Conservation (phyloP, 371 early-diverging fungal species). For the Haplosporangium sp. region DNA sequence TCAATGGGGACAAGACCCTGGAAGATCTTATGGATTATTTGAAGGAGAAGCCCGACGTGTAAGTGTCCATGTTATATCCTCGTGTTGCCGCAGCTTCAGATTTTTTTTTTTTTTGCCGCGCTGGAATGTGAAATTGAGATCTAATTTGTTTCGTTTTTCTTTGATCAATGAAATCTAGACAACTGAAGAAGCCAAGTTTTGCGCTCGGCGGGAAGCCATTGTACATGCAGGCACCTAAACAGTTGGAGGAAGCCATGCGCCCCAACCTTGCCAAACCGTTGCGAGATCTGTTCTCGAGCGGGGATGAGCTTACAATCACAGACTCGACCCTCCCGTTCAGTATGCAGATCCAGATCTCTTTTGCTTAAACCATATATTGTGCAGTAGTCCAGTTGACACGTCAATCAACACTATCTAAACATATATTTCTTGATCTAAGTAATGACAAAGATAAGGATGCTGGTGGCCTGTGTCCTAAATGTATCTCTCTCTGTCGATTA, state of each 20-base stretch:
- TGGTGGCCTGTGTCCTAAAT: too few relatives aligned
- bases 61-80: conserved; percentile 35
- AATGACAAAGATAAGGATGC: too few relatives aligned
- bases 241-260: conserved; percentile 75
- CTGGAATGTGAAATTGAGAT: not conserved
- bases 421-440: too few relatives aligned
- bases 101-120: not conserved
- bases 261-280: conserved; percentile 76
- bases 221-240: conserved; percentile 85
- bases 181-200: conserved; percentile 84
- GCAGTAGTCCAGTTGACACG: too few relatives aligned
- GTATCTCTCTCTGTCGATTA: too few relatives aligned
- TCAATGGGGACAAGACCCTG: conserved; percentile 62
- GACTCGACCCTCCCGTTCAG: conserved; percentile 79
- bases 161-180: conserved; percentile 55
- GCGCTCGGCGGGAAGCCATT: conserved; percentile 67
- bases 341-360: conserved; percentile 57
- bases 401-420: too few relatives aligned
- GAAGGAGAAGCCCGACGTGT: conserved; percentile 78
- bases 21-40: conserved; percentile 81
- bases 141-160: not conserved
- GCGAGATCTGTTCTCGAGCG: conserved; percentile 72
- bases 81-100: not conserved
- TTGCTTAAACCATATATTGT: conserved; percentile 7
- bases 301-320: conserved; percentile 77